Evolutionary conservation across 208 protist species (phyloP).

Genomic region (Herpetomonas samuelpessoai): DNA sequence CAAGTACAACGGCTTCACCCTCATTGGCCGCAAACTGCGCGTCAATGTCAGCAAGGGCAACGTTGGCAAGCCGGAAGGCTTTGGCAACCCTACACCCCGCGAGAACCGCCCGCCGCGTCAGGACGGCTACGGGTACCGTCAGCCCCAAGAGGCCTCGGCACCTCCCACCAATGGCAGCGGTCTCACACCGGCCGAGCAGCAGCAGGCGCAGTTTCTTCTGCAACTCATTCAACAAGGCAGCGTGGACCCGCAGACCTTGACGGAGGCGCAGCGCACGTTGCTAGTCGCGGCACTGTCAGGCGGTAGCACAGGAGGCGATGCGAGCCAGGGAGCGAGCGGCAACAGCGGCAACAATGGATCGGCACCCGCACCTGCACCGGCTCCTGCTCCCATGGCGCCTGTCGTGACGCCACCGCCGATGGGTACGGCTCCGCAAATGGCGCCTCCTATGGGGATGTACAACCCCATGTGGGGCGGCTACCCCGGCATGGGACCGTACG

Average conservation of each 20-base stretch:
- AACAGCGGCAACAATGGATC: too few relatives aligned
- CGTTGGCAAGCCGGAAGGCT: conserved; percentile 52
- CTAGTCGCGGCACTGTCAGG: not conserved
- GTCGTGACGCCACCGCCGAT: conserved; percentile 12
- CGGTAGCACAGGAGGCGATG: not conserved
- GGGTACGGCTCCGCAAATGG: conserved; percentile 22
- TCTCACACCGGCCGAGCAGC: conserved; percentile 41
- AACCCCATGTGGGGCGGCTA: conserved; percentile 8
- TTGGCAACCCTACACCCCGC: conserved; percentile 1
- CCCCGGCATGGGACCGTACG: not conserved
- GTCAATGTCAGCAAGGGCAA: conserved; percentile 87
- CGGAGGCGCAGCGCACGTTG: conserved; percentile 46
- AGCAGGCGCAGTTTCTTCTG: conserved; percentile 51
- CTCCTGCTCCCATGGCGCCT: conserved; percentile 16
- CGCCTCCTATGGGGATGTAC: conserved; percentile 10
- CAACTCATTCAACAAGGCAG: conserved; percentile 70
- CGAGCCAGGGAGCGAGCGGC: conserved; percentile 6
- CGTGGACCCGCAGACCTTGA: conserved; percentile 63
- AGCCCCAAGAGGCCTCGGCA: not conserved
- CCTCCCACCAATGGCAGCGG: conserved; percentile 9
- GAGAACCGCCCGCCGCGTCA: not conserved
- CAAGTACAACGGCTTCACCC: conserved; percentile 85
- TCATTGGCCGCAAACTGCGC: conserved; percentile 74
- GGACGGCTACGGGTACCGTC: not conserved
- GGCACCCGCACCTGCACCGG: conserved; percentile 12